These are phyloP conservation scores for Crucihimalaya himalaica DNA, from an alignment of 345 rosid genomes.

Conservation along the genomic window DNA sequence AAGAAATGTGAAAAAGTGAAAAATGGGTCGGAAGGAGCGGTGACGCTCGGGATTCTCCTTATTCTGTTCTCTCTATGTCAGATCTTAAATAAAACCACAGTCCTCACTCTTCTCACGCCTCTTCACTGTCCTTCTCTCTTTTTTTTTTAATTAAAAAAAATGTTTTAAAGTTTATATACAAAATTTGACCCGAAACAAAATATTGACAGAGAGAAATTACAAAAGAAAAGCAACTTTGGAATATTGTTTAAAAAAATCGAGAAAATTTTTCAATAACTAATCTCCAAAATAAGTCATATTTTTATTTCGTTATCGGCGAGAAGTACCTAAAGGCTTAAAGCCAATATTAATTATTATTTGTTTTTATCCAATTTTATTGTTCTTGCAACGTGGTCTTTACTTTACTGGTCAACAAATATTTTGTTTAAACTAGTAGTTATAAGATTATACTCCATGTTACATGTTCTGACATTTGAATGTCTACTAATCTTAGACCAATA, in stretches of 20 bases:
- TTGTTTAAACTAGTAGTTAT: background rate
- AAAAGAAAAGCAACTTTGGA: background rate
- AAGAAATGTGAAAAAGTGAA: constrained; percentile 41
- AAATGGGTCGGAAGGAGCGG: constrained; percentile 32
- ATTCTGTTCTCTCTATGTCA: constrained; percentile 17
- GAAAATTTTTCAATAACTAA: background rate
- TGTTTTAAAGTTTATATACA: background rate
- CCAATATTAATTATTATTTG: background rate
- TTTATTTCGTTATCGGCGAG: background rate
- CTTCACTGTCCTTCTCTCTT: constrained; percentile 4
- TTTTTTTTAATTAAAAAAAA: background rate
- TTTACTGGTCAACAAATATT: background rate
- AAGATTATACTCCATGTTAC: background rate
- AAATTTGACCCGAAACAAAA: background rate
- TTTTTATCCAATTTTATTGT: background rate
- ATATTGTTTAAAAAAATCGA: background rate
- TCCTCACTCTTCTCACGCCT: constrained; percentile 4
- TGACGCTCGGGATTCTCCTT: constrained; percentile 43
- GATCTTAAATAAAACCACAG: background rate
- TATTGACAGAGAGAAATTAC: background rate
- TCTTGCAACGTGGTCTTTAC: background rate
- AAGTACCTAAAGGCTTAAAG: background rate
- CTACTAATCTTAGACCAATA: background rate
- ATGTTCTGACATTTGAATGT: constrained; percentile 16
- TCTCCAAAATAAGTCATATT: background rate